Percentiles rank a stretch among this genome's conserved stretches.
Evolutionary conservation across 179 eudicot genomes (phyloP).

Genomic region (Vitellaria paradoxa): DNA sequence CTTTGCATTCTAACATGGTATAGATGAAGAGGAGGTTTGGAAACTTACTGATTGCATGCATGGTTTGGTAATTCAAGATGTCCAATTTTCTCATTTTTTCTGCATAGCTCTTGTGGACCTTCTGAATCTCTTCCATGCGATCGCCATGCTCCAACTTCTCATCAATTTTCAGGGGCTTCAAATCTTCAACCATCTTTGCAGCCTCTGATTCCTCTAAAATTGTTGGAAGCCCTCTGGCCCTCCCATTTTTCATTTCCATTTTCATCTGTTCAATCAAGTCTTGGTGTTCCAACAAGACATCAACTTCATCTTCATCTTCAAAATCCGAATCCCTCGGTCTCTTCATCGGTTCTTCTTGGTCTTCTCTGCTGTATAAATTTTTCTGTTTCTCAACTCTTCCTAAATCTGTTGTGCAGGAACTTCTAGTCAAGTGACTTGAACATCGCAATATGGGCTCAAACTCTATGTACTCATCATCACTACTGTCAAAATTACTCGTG

Average conservation of each 20-base stretch:
- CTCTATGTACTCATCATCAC: slow-evolving; percentile 42
- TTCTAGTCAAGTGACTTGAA: slow-evolving; percentile 5
- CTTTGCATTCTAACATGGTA: no score
- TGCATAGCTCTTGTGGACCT: slow-evolving; percentile 65
- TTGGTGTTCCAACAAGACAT: slow-evolving; percentile 56
- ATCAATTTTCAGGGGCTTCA: slow-evolving; percentile 68
- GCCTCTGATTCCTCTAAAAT: slow-evolving; percentile 78
- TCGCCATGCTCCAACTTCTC: slow-evolving; percentile 69
- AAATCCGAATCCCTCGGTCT: slow-evolving; percentile 34
- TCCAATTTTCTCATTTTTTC: slow-evolving; percentile 85
- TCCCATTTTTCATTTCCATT: slow-evolving; percentile 57
- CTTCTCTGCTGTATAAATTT: background rate
- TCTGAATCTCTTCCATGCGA: slow-evolving; percentile 67
- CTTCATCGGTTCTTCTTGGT: slow-evolving; percentile 16
- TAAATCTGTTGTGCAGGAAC: background rate
- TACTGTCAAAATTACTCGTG: slow-evolving; percentile 13
- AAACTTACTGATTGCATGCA: slow-evolving; percentile 85
- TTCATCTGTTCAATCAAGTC: slow-evolving; percentile 69
- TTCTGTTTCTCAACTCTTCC: slow-evolving; percentile 16
- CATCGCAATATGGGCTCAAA: slow-evolving; percentile 29
- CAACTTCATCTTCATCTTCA: slow-evolving; percentile 38
- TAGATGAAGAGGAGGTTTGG: background rate
- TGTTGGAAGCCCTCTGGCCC: slow-evolving; percentile 60
- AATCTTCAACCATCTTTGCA: slow-evolving; percentile 64
- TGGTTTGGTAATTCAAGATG: slow-evolving; percentile 76